These are phyloP conservation scores for Sonneratia caseolaris DNA, from an alignment of 345 rosid species.

Conservation along the genomic window DNA sequence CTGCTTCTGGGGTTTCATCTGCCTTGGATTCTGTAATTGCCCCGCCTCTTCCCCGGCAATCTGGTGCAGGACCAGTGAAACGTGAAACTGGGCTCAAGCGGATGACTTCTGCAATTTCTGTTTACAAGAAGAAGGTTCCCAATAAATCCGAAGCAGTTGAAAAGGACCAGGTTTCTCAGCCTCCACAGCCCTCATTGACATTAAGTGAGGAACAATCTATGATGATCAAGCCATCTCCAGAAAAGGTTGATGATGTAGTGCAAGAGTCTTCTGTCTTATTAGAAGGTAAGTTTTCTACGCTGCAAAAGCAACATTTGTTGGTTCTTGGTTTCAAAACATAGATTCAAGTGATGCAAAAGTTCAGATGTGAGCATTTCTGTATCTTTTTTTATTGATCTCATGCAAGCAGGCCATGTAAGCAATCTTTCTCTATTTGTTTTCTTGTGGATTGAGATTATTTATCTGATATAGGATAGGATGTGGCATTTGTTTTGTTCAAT, in stretches of 20 bases:
- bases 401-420: no score
- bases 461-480: no score
- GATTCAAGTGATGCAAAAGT: not conserved
- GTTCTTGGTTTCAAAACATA: not conserved
- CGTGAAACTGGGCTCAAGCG: slow-evolving; percentile 22
- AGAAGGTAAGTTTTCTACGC: slow-evolving; percentile 28
- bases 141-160: slow-evolving; percentile 20
- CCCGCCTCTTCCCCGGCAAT: slow-evolving; percentile 14
- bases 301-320: not conserved
- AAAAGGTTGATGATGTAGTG: slow-evolving; percentile 14
- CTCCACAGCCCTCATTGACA: slow-evolving; percentile 19
- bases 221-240: slow-evolving; percentile 15
- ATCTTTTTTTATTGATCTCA: no score
- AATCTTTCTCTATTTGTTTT: no score
- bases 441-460: no score
- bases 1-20: slow-evolving; percentile 30
- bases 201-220: slow-evolving; percentile 11
- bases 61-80: slow-evolving; percentile 21
- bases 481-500: no score
- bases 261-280: slow-evolving; percentile 16
- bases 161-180: slow-evolving; percentile 22
- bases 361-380: not conserved
- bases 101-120: slow-evolving; percentile 14
- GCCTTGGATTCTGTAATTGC: slow-evolving; percentile 34
- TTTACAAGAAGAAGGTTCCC: slow-evolving; percentile 10